phyloP scores from a whole-genome alignment of 2,329 filamentous ascomycete species.

The Aureobasidium vineae region DNA sequence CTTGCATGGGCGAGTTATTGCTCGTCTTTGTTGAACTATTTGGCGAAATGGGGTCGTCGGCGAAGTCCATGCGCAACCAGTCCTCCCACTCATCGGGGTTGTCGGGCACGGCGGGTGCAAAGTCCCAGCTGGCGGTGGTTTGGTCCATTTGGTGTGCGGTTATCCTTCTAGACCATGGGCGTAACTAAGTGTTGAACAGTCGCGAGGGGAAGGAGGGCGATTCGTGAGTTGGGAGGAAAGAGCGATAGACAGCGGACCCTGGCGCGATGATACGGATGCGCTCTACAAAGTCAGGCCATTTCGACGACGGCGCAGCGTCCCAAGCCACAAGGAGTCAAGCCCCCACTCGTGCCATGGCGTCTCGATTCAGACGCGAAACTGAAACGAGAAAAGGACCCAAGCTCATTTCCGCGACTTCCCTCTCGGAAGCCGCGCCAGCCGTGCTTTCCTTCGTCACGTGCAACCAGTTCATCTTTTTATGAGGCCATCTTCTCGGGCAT shows the following conservation, averaged over 20 bases:
- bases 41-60: constrained; percentile 36
- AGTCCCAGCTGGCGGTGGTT: constrained; percentile 13
- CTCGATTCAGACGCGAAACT: constrained; percentile 5
- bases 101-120: constrained; percentile 23
- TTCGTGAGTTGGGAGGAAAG: not conserved
- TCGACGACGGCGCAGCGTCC: not conserved
- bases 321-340: constrained; percentile 16
- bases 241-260: not conserved
- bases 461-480: not conserved
- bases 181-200: constrained; percentile 22
- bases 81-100: constrained; percentile 46
- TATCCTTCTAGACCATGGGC: not conserved
- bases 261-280: constrained; percentile 6
- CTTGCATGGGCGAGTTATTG: constrained; percentile 40
- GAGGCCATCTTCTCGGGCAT: not conserved
- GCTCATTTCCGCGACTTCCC: constrained; percentile 1
- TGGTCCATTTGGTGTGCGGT: not conserved
- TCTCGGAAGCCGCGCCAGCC: not conserved
- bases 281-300: constrained; percentile 8
- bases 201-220: not conserved
- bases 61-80: constrained; percentile 50
- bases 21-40: constrained; percentile 38
- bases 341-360: constrained; percentile 2
- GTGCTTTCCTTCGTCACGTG: not conserved
- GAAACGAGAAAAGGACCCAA: constrained; percentile 6